Evolutionary conservation across 106 monocot genomes (phyloP), one percentile per base, ranked within the genome.

Genomic region (Dioscorea alata): DNA sequence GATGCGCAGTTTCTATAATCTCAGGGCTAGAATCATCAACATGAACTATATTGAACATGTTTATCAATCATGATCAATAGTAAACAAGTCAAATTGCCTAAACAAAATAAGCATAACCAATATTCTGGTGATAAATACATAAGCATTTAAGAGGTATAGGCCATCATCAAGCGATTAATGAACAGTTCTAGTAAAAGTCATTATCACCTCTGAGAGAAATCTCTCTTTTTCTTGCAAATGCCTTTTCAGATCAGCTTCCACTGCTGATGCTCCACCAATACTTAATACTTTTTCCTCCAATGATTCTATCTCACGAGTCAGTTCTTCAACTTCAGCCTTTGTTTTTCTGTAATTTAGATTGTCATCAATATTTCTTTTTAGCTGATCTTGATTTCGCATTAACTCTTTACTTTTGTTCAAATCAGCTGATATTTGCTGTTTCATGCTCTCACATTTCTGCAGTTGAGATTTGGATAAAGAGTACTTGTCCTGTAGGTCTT

Each of bases 351-450:
- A 93, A 76, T 90, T 93, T 60, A 99, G 70, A 63, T 99, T 99
- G 83, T 99, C 97, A 73, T 93, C 92, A 71, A 99, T 99, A 49
- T 90, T 92, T 78, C 97, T 84, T 81, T 99, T 99, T 61, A 92
- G 67, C 22, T 93, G 92, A 60, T 77, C 90, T 75, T 99, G 97
- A 71, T 78, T 83, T 51, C 70, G 56, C 35, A 90, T 48, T 24
- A 87, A 66, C 53, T 90, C 97, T 73, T 93, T 99, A 74, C 87
- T 92, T 66, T 83, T 90, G 69, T 71, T 85, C 73, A 99, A 73
- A 14, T 92, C 92, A 35, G 73, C 56, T 48, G 60, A 74, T 48
- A 92, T 75, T 60, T 87, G 89, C 57, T 76, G 69, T 61, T 90
- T 92, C 49, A 63, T 78, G 32, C 20, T 64, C 71, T 97, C 89